phyloP scores from a whole-genome alignment of 83 land plant species.

The Larix sibirica region DNA sequence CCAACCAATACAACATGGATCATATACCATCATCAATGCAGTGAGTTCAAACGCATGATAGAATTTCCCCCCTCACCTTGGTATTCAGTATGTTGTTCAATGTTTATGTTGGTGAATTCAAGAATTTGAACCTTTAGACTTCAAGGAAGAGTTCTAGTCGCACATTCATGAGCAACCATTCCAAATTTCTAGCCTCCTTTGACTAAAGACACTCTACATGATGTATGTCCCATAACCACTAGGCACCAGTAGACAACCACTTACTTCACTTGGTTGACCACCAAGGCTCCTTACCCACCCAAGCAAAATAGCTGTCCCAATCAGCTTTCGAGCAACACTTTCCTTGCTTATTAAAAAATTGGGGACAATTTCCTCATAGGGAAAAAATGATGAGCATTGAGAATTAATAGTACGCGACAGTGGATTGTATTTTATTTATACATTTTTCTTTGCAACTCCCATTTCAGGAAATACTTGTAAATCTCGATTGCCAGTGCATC shows the following conservation, averaged over 20 bases:
- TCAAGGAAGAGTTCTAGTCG: not conserved
- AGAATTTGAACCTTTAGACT: no score
- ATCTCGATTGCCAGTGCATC: no score
- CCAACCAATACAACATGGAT: not conserved
- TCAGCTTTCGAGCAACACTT: not conserved
- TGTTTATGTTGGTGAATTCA: no score
- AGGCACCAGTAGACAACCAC: not conserved
- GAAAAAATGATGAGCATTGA: not conserved
- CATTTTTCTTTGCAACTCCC: no score
- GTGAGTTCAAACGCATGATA: not conserved
- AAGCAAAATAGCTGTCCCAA: not conserved
- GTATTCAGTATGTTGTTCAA: not conserved
- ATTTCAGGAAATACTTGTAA: no score
- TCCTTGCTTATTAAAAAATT: not conserved
- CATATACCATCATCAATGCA: not conserved
- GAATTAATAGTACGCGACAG: no score
- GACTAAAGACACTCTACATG: not conserved
- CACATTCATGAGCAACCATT: not conserved
- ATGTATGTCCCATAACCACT: not conserved
- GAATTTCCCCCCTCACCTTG: not conserved
- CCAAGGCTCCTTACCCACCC: not conserved
- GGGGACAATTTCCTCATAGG: not conserved
- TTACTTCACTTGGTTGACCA: not conserved
- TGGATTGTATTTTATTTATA: no score
- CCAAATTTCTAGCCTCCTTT: not conserved